Evolutionary conservation across 2,329 filamentous ascomycete genomes (phyloP).

Genomic region (Epichloe brachyelytri): DNA sequence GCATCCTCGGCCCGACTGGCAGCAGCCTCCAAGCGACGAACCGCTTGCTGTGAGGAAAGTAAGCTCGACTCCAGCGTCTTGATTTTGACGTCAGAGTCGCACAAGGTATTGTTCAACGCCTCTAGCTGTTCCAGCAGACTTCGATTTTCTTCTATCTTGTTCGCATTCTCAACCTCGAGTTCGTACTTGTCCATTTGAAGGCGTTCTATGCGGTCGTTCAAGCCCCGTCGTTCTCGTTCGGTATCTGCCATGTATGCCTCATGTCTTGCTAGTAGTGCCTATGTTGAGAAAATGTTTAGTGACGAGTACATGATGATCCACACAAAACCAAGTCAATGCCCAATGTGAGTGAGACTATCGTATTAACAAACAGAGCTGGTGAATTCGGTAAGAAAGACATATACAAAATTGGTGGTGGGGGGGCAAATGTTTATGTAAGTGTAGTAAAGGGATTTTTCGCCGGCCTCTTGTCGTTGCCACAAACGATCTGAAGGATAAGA

Average conservation of each 20-base stretch:
- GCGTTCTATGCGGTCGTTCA: constrained; percentile 59
- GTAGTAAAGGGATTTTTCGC: neutral
- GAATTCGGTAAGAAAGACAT: neutral
- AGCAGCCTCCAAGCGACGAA: constrained; percentile 61
- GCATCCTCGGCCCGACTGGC: constrained; percentile 64
- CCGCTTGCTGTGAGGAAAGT: constrained; percentile 62
- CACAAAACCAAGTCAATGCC: neutral
- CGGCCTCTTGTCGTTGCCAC: neutral
- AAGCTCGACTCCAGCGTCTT: constrained; percentile 64
- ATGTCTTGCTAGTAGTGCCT: constrained; percentile 86
- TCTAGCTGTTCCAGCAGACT: constrained; percentile 74
- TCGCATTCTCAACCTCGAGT: constrained; percentile 65
- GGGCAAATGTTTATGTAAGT: neutral
- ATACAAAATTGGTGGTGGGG: too few relatives aligned
- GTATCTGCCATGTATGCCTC: constrained; percentile 90
- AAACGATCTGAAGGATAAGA: neutral
- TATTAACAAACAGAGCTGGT: neutral
- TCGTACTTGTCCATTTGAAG: constrained; percentile 63
- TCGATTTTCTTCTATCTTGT: constrained; percentile 72
- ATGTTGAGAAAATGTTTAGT: constrained; percentile 55
- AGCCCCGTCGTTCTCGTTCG: constrained; percentile 66
- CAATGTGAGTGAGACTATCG: neutral
- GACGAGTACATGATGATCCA: constrained; percentile 24
- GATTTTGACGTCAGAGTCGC: constrained; percentile 69
- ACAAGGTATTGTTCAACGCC: constrained; percentile 62